Evolutionary conservation across 2,329 filamentous ascomycete genomes (phyloP), one percentile per base, ranked within the genome.

Genomic region (Coniochaeta sp.): DNA sequence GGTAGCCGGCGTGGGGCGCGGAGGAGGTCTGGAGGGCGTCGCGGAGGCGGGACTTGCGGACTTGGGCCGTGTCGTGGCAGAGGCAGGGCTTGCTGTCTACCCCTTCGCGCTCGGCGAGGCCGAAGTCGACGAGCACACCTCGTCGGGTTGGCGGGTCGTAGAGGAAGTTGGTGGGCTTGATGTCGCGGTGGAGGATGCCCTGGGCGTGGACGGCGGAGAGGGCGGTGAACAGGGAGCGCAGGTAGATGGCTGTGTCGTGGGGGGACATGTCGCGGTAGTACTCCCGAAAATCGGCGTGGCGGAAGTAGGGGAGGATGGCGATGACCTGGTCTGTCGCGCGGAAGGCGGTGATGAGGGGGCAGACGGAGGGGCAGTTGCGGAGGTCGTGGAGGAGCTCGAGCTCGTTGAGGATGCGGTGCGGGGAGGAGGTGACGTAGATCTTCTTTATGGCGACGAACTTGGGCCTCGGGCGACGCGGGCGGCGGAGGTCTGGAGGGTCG

Each of bases 391-490:
- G 81, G 20, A 99, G 79, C 61, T 97, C 92, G 16, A 99, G 83
- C 70, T 99, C 94, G 71, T 99, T 99, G 64, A 95, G 82, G 60
- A 99, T 97, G 45, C 94, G 88, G 26, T 85, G 79, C 0, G 94
- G 94, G 59, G 91, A 96, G 56, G 91, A 96, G 1, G 95, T 99
- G 57, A 97, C 94, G 68, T 99, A 99, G 60, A 99, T 99, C 74
- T 99, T 99, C 74, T 99, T 99, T 69, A 99, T 89, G 18, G 95
- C 94, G 56, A 99, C 95, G 63, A 86, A 97, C 65, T 87, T 89
- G 22, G 86, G 76, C 58, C 73, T 78, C 49, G 71, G 73, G 51
- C 71, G 72, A 35, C 67, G 67, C 20, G 60, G 64, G 18, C 64
- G 58, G 14, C 22, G 33, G n/a, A 3, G 16, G 16, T 38, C 16